Evolutionary conservation across 164 flowering plant species (phyloP), one percentile per base, ranked within the genome.

Genomic region (Vitis cinerea): DNA sequence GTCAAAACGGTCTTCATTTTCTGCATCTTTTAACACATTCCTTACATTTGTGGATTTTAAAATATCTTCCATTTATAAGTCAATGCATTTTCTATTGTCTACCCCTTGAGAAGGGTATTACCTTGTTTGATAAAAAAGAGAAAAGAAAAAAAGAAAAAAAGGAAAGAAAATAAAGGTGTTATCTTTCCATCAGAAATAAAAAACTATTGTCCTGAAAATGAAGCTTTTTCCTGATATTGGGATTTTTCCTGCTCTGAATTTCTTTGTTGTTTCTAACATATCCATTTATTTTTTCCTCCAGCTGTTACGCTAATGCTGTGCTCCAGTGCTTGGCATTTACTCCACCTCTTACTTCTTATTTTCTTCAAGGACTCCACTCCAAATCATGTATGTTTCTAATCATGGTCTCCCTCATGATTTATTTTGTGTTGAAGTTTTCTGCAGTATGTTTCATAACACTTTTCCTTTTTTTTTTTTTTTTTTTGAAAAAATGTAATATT

Each of bases 231-330:
- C 44, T 37, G 44, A 37, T 37, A 6, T 37, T 37, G 44, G 44
- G 44, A 37, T 37, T 37, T 37, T 37, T 37, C 17, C 10, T 69
- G 13, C 16, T 60, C 9, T 9, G 13, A 27, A 14, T 17, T 52
- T 58, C 49, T 8, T 37, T 63, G 14, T 23, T 23, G 30, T 64
- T 37, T 63, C 56, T 50, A 70, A 68, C 67, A 53, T 48, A 15
- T 61, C 3, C 31, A 60, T 49, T 71, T 8, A 67, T 16, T 48
- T n/a, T 52, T 17, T 69, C 58, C 56, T 85, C 88, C 92, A 95
- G 99, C 77, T 95, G 99, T 75, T 95, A 88, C 80, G 99, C 99
- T 15, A 94, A 94, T 86, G 94, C 84, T 71, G 98, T 95, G 63
- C 92, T 95, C 53, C 99, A 95, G 81, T 95, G 99, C 83, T 81